Conservation (phyloP, 2,329 filamentous ascomycete genomes). For the Penicillium sp. region DNA sequence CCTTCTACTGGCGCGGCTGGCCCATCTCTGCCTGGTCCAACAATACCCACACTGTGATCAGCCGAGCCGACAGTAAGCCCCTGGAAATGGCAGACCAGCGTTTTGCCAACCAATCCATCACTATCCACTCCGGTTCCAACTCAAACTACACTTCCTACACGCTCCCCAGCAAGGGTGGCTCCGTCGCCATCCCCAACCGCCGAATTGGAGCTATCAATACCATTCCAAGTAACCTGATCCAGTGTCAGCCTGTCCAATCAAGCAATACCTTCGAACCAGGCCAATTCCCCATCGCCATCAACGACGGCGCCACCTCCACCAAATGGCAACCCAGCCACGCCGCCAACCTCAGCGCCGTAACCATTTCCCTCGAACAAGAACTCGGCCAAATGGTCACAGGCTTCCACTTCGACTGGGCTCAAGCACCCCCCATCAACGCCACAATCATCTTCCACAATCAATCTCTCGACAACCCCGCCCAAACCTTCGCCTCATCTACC, state of each 20-base stretch:
- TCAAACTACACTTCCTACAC: slow-evolving; percentile 39
- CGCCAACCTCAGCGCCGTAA: slow-evolving; percentile 49
- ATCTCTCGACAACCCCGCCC: slow-evolving; percentile 23
- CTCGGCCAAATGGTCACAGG: slow-evolving; percentile 30
- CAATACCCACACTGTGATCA: slow-evolving; percentile 58
- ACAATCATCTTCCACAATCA: slow-evolving; percentile 52
- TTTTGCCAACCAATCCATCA: slow-evolving; percentile 52
- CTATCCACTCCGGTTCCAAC: slow-evolving; percentile 51
- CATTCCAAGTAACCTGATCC: slow-evolving; percentile 54
- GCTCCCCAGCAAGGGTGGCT: slow-evolving; percentile 46
- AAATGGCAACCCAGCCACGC: slow-evolving; percentile 58
- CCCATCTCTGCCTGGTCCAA: slow-evolving; percentile 58
- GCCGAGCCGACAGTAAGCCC: slow-evolving; percentile 42
- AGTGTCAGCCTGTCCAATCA: slow-evolving; percentile 54
- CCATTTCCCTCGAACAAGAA: slow-evolving; percentile 47
- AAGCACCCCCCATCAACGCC: slow-evolving; percentile 50
- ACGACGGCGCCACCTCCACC: slow-evolving; percentile 61
- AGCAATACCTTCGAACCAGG: slow-evolving; percentile 50
- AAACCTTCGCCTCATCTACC: slow-evolving; percentile 6
- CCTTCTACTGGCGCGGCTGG: slow-evolving; percentile 61
- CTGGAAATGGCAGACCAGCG: slow-evolving; percentile 50
- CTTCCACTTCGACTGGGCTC: slow-evolving; percentile 57
- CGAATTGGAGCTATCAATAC: slow-evolving; percentile 51
- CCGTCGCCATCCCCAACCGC: slow-evolving; percentile 54
- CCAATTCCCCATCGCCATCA: slow-evolving; percentile 62